Percentiles rank a stretch among this genome's conserved stretches.
These are phyloP conservation scores for Coemansia sp. DNA, from an alignment of 192 early-diverging fungal genomes.

Conservation along the genomic window DNA sequence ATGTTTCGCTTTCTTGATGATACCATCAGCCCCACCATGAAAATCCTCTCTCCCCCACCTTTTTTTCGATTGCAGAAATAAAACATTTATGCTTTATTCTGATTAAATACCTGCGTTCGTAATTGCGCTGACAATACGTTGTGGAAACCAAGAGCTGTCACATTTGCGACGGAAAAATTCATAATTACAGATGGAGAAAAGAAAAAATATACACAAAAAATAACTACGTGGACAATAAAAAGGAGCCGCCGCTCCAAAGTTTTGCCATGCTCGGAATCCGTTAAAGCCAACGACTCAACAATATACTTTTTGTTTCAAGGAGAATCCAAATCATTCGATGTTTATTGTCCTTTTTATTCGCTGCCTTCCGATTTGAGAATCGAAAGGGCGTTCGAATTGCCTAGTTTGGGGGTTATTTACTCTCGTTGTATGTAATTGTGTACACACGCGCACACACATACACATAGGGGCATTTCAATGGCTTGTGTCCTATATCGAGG, in stretches of 20 bases:
- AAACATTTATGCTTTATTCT: not conserved
- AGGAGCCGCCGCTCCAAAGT: not conserved
- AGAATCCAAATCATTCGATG: not conserved
- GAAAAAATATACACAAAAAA: too few species aligned
- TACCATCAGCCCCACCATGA: not conserved
- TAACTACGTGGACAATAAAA: too few species aligned
- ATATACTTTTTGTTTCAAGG: not conserved
- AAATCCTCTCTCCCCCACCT: not conserved
- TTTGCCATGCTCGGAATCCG: not conserved
- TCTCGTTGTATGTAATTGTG: not conserved
- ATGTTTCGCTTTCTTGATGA: not conserved
- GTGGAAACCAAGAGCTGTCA: not conserved
- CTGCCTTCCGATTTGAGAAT: not conserved
- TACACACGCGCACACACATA: not conserved
- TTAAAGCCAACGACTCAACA: not conserved
- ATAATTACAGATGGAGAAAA: not conserved
- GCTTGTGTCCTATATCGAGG: not conserved
- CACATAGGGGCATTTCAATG: not conserved
- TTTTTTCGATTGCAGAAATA: not conserved
- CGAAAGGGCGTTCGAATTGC: not conserved
- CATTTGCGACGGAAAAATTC: not conserved
- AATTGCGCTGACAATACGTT: not conserved
- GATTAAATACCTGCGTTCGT: not conserved
- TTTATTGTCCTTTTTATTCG: not conserved
- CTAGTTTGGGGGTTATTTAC: not conserved